phyloP scores from a whole-genome alignment of 139 green algal genomes.

The Chlamydomonas incerta region DNA sequence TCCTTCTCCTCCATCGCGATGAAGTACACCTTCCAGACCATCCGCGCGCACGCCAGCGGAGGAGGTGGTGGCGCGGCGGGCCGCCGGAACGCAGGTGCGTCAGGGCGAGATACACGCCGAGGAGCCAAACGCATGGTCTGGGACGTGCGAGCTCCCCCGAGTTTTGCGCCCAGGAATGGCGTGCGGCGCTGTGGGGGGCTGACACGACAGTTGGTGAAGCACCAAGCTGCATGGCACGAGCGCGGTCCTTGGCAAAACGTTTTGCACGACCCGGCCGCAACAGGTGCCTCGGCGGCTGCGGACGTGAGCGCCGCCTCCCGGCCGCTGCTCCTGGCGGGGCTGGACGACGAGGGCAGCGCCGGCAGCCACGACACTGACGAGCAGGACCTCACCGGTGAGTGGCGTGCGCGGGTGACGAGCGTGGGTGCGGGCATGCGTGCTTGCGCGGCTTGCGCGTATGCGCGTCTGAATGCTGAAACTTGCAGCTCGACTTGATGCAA shows the following conservation, averaged over 20 bases:
- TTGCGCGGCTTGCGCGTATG: no score
- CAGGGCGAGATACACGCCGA: background rate
- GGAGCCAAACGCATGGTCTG: no score
- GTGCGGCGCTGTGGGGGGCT: no score
- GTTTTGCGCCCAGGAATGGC: no score
- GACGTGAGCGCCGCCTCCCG: background rate
- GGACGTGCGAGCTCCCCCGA: background rate
- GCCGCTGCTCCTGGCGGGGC: constrained; percentile 36
- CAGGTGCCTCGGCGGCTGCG: background rate
- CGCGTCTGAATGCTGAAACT: no score
- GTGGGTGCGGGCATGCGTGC: no score
- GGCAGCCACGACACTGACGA: constrained; percentile 59
- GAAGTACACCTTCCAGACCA: background rate
- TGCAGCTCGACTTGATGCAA: no score
- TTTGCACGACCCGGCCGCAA: background rate
- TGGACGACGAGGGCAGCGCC: constrained; percentile 49
- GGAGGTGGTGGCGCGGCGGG: background rate
- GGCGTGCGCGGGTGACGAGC: no score
- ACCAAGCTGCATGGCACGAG: no score
- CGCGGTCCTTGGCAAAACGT: no score
- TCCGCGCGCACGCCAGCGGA: background rate
- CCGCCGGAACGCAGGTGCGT: background rate
- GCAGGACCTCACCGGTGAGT: constrained; percentile 24
- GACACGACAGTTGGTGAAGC: no score
- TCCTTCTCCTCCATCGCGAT: constrained; percentile 31